Conservation (phyloP, 495 filamentous ascomycete genomes). For the Neurospora sp. region DNA sequence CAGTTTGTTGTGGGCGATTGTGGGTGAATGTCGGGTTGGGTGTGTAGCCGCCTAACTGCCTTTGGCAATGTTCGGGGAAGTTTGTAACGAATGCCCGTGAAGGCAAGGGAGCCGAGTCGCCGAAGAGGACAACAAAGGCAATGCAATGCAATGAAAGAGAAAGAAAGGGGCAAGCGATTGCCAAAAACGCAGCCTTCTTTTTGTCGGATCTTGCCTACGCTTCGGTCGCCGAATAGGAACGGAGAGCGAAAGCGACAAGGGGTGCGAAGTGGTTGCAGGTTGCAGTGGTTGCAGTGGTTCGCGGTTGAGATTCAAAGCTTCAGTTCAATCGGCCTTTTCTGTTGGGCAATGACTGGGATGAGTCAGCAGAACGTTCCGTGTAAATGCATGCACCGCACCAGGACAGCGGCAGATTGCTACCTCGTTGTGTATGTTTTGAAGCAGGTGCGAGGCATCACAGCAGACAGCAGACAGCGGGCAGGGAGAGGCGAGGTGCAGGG, state of each 20-base stretch:
- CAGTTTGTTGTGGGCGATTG: neutral
- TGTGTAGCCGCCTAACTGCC: conserved; percentile 11
- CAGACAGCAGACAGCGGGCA: neutral
- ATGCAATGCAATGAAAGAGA: neutral
- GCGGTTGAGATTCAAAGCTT: neutral
- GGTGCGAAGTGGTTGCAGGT: neutral
- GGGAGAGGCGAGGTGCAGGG: neutral
- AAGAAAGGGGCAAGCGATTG: neutral
- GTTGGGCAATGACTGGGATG: neutral
- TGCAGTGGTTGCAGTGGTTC: neutral
- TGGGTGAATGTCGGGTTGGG: conserved; percentile 4
- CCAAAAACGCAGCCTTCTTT: neutral
- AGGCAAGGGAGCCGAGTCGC: neutral
- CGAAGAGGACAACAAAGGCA: neutral
- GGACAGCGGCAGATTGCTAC: neutral
- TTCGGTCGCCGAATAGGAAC: neutral
- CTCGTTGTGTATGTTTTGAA: neutral
- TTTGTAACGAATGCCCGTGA: neutral
- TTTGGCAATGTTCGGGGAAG: conserved; percentile 8
- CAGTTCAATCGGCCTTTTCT: neutral
- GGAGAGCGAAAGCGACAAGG: neutral
- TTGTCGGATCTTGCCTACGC: neutral
- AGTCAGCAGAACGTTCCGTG: neutral
- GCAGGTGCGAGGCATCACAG: neutral
- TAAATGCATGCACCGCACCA: neutral